Conservation (phyloP, 2,329 filamentous ascomycete genomes). For the Emmonsia crescens region DNA sequence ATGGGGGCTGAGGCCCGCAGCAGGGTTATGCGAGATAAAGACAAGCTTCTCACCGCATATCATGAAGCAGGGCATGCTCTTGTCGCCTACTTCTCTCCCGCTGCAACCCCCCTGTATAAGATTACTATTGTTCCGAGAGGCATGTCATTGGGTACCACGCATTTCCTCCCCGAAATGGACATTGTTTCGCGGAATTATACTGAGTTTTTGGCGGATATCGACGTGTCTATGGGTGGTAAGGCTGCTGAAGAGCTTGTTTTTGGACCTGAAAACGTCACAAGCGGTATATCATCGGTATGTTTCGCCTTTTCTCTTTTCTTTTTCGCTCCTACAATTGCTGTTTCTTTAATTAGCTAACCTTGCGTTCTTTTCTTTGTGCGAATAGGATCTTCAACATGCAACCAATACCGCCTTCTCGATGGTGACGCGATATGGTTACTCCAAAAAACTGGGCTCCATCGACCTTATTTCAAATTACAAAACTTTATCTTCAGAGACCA, state of each 20-base stretch:
- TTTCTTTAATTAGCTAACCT: not conserved
- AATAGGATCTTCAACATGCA: slow-evolving; percentile 71
- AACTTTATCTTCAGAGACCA: slow-evolving; percentile 72
- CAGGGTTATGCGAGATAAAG: slow-evolving; percentile 81
- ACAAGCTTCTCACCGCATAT: slow-evolving; percentile 92
- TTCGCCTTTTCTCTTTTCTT: not conserved
- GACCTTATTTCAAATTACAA: slow-evolving; percentile 76
- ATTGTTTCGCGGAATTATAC: slow-evolving; percentile 79
- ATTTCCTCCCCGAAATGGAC: slow-evolving; percentile 81
- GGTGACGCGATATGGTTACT: slow-evolving; percentile 86
- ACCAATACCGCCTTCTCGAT: slow-evolving; percentile 76
- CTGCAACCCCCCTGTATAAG: slow-evolving; percentile 77
- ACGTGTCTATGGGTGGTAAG: slow-evolving; percentile 74
- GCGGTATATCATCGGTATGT: slow-evolving; percentile 68
- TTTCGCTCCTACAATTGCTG: not conserved
- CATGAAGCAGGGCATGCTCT: slow-evolving; percentile 94
- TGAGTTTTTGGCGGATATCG: slow-evolving; percentile 71
- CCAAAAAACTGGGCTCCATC: slow-evolving; percentile 73
- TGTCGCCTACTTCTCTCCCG: slow-evolving; percentile 71
- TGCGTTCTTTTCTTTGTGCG: not conserved
- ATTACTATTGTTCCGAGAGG: slow-evolving; percentile 93
- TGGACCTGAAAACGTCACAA: slow-evolving; percentile 82
- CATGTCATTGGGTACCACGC: slow-evolving; percentile 73
- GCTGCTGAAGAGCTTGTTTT: slow-evolving; percentile 85
- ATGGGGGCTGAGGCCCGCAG: slow-evolving; percentile 91